Evolutionary conservation across 1,284 basidiomycete genomes (phyloP).

Genomic region (Fistulina hepatica): DNA sequence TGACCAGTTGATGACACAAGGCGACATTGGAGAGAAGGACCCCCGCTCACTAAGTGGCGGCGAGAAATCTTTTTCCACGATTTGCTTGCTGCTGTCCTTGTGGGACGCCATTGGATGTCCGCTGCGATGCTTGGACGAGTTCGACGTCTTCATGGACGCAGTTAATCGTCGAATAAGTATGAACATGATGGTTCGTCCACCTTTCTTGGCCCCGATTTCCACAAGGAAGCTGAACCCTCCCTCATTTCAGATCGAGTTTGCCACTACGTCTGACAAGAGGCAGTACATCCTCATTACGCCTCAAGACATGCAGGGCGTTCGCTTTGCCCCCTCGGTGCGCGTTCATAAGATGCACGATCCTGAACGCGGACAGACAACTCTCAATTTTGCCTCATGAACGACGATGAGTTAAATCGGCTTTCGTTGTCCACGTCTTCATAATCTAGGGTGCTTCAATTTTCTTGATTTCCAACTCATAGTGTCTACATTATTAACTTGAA

Average conservation of each 20-base stretch:
- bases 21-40: conserved; percentile 53
- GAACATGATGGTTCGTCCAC: conserved; percentile 72
- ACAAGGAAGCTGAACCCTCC: conserved; percentile 8
- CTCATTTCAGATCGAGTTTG: conserved; percentile 77
- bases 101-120: conserved; percentile 96
- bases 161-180: conserved; percentile 87
- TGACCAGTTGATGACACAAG: conserved; percentile 56
- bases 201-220: not conserved
- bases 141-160: conserved; percentile 95
- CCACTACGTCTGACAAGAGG: conserved; percentile 72
- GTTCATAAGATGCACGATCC: conserved; percentile 77
- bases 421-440: too few relatives aligned
- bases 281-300: conserved; percentile 93
- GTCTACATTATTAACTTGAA: too few relatives aligned
- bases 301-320: conserved; percentile 67
- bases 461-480: too few relatives aligned
- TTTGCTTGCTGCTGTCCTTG: conserved; percentile 83
- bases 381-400: conserved; percentile 29
- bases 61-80: conserved; percentile 96
- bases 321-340: conserved; percentile 49
- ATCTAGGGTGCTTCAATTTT: too few relatives aligned
- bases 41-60: conserved; percentile 82
- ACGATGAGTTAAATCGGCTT: too few relatives aligned
- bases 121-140: conserved; percentile 88
- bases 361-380: conserved; percentile 50